phyloP scores from a whole-genome alignment of 2,329 filamentous ascomycete genomes.

The Xylaria sp. region DNA sequence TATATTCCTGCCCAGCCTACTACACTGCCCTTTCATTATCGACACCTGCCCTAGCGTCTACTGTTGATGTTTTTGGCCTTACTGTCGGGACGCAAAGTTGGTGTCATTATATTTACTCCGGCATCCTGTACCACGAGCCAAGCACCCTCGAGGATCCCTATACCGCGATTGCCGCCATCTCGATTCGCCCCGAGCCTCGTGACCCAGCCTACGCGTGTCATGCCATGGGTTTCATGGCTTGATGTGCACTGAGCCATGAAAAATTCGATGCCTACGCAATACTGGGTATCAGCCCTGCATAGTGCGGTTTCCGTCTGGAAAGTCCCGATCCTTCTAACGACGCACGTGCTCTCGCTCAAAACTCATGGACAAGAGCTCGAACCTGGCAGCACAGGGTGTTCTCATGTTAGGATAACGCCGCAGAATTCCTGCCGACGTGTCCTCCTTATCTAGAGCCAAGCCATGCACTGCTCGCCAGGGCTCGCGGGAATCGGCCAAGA shows the following conservation, averaged over 20 bases:
- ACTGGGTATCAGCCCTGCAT: slow-evolving; percentile 8
- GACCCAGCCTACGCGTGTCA: slow-evolving; percentile 40
- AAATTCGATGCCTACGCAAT: slow-evolving; percentile 41
- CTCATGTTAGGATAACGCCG: neutral
- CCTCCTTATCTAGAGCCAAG: slow-evolving; percentile 40
- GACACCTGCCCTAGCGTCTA: neutral
- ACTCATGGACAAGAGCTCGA: neutral
- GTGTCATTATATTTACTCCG: slow-evolving; percentile 39
- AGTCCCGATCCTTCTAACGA: neutral
- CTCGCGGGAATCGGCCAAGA: slow-evolving; percentile 42
- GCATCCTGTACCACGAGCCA: slow-evolving; percentile 42
- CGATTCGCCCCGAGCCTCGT: slow-evolving; percentile 41
- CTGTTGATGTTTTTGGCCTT: slow-evolving; percentile 32
- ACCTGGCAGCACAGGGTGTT: neutral
- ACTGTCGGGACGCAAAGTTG: slow-evolving; percentile 44
- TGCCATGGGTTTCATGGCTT: slow-evolving; percentile 40
- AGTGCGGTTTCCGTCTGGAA: neutral
- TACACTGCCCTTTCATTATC: slow-evolving; percentile 1
- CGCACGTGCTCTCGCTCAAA: neutral
- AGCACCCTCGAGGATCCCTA: slow-evolving; percentile 40
- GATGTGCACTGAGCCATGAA: slow-evolving; percentile 40
- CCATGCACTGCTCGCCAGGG: slow-evolving; percentile 42
- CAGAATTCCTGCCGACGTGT: slow-evolving; percentile 41
- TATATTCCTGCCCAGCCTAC: slow-evolving; percentile 23
- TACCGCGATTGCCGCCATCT: slow-evolving; percentile 42